A percentile compares a stretch with the other conserved stretches of the same genome.
phyloP scores from a whole-genome alignment of 2,329 filamentous ascomycete genomes.

The Colletotrichum godetiae region DNA sequence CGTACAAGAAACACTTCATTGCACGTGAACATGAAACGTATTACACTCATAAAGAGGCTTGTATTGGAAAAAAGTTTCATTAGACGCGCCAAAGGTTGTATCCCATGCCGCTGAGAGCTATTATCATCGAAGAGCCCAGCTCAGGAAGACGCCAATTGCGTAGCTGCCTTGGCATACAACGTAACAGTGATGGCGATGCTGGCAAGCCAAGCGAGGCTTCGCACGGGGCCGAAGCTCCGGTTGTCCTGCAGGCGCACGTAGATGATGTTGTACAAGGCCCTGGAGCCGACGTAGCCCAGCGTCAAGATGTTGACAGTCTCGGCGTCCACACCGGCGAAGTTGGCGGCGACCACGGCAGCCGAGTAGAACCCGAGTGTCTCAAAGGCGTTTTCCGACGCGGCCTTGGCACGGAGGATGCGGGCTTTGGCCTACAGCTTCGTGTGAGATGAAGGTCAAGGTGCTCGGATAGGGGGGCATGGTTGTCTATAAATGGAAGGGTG shows the following conservation, averaged over 20 bases:
- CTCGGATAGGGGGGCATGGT: neutral
- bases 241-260: conserved; percentile 58
- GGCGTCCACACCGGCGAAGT: conserved; percentile 52
- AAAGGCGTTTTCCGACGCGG: conserved; percentile 56
- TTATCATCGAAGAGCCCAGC: neutral
- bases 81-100: neutral
- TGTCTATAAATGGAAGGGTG: neutral
- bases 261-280: conserved; percentile 52
- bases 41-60: neutral
- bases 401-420: conserved; percentile 63
- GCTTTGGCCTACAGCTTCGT: conserved; percentile 59
- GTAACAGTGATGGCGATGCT: conserved; percentile 47
- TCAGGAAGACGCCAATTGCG: conserved; percentile 36
- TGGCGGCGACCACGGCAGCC: conserved; percentile 57
- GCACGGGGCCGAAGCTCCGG: conserved; percentile 47
- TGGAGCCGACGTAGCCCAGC: conserved; percentile 52
- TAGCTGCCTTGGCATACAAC: conserved; percentile 56
- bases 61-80: neutral
- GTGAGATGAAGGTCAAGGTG: neutral
- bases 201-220: conserved; percentile 51
- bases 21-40: no score
- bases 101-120: neutral
- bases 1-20: no score
- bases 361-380: conserved; percentile 58
- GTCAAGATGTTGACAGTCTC: conserved; percentile 53